A percentile compares a stretch with the other conserved stretches of the same genome.
Conservation (phyloP, 1,284 basidiomycete species). For the Laetiporus sulphureus region DNA sequence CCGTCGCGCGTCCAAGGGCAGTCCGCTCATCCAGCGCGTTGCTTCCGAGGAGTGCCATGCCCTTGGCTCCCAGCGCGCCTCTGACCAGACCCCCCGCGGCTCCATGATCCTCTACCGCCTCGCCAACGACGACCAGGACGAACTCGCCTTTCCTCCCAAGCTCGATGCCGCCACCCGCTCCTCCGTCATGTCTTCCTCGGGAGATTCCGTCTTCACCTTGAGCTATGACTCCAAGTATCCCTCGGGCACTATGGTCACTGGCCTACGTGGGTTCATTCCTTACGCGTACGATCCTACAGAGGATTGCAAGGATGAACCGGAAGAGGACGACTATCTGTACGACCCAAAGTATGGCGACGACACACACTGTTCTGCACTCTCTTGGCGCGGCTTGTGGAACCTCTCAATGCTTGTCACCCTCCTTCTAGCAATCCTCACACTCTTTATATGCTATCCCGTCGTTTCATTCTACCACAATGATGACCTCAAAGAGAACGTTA, state of each 20-base stretch:
- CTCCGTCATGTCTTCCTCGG: slow-evolving; percentile 37
- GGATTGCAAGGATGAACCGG: slow-evolving; percentile 52
- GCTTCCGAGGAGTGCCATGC: slow-evolving; percentile 41
- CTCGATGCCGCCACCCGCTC: slow-evolving; percentile 27
- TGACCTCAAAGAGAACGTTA: slow-evolving; percentile 61
- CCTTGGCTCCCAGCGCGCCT: slow-evolving; percentile 24
- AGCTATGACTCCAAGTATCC: slow-evolving; percentile 62
- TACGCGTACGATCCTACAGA: slow-evolving; percentile 61
- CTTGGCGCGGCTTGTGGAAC: slow-evolving; percentile 40
- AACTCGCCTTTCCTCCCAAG: slow-evolving; percentile 26
- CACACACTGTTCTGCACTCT: slow-evolving; percentile 19
- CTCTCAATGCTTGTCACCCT: slow-evolving; percentile 41
- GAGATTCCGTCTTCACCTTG: slow-evolving; percentile 45
- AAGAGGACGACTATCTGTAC: slow-evolving; percentile 59
- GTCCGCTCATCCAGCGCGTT: slow-evolving; percentile 19
- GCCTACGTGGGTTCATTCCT: slow-evolving; percentile 45
- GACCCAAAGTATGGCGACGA: slow-evolving; percentile 34
- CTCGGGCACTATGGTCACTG: slow-evolving; percentile 27
- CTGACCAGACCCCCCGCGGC: slow-evolving; percentile 29
- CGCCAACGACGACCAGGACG: slow-evolving; percentile 30
- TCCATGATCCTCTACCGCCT: slow-evolving; percentile 67
- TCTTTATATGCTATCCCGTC: slow-evolving; percentile 81
- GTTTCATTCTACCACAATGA: slow-evolving; percentile 44
- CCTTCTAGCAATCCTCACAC: slow-evolving; percentile 35
- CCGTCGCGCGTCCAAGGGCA: slow-evolving; percentile 20